These are phyloP conservation scores for Neltuma alba DNA, from an alignment of 306 rosid genomes.

Conservation along the genomic window DNA sequence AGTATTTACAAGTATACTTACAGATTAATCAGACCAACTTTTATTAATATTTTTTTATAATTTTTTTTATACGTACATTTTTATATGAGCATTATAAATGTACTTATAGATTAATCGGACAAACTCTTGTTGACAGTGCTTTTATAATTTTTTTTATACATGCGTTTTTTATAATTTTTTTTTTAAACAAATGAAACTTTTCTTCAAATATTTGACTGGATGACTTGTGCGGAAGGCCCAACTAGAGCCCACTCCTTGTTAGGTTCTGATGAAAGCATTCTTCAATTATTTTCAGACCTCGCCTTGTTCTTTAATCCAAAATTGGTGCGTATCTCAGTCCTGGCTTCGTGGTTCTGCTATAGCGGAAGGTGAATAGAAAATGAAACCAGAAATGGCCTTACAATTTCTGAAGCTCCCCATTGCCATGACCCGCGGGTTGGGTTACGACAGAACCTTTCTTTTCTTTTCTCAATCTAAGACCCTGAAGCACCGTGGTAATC, in stretches of 20 bases:
- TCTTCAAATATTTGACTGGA: too few species aligned
- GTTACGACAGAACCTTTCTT: slow-evolving; percentile 34
- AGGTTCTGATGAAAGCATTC: not conserved
- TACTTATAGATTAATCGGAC: too few species aligned
- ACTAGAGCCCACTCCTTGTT: not conserved
- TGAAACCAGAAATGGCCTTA: slow-evolving; percentile 43
- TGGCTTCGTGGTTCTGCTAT: not conserved
- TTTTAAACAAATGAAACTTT: too few species aligned
- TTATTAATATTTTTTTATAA: too few species aligned
- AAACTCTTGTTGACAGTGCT: too few species aligned
- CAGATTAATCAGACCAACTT: too few species aligned
- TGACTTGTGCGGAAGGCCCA: not conserved
- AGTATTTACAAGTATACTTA: too few species aligned
- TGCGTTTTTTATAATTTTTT: too few species aligned
- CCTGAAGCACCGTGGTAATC: slow-evolving; percentile 36
- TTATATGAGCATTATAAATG: too few species aligned
- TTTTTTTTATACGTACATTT: too few species aligned
- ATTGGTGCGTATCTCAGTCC: not conserved
- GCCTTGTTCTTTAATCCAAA: not conserved
- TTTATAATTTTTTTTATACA: too few species aligned
- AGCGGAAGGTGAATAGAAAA: not conserved
- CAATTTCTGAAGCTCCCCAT: slow-evolving; percentile 55
- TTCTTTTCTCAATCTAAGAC: slow-evolving; percentile 31
- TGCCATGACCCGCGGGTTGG: slow-evolving; percentile 41
- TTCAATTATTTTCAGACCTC: not conserved